phyloP scores from a whole-genome alignment of 495 filamentous ascomycete genomes.

The Penicillium coffeae region DNA sequence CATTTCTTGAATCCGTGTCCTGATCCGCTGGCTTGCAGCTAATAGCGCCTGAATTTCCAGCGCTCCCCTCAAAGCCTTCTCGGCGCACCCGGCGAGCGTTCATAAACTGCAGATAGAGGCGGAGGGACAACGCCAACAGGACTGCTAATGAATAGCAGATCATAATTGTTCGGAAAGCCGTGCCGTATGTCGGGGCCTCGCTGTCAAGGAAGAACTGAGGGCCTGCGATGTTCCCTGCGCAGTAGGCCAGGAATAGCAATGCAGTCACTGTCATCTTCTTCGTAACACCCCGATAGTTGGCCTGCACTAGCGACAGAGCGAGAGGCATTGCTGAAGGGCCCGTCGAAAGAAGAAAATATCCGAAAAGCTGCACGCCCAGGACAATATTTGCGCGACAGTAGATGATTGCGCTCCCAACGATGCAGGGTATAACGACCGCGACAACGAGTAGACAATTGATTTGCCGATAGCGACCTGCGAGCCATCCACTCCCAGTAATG shows the following conservation, averaged over 20 bases:
- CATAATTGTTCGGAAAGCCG: constrained; percentile 49
- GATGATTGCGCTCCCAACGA: constrained; percentile 58
- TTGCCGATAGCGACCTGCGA: constrained; percentile 29
- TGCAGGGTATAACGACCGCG: constrained; percentile 26
- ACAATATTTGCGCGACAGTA: constrained; percentile 49
- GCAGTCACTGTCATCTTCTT: constrained; percentile 56
- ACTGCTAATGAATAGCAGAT: constrained; percentile 48
- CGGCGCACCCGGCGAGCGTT: constrained; percentile 36
- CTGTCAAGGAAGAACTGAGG: constrained; percentile 36
- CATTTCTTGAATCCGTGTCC: constrained; percentile 12
- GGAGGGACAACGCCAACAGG: constrained; percentile 32
- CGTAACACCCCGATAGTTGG: constrained; percentile 62
- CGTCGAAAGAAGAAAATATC: constrained; percentile 55
- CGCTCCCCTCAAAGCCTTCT: constrained; percentile 40
- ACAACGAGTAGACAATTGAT: constrained; percentile 32
- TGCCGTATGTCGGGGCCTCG: constrained; percentile 36
- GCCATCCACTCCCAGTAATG: constrained; percentile 36
- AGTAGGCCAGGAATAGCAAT: constrained; percentile 39
- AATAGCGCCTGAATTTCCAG: constrained; percentile 36
- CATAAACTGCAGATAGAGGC: constrained; percentile 36
- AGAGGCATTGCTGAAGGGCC: constrained; percentile 54
- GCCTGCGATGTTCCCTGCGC: constrained; percentile 38
- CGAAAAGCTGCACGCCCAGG: constrained; percentile 49
- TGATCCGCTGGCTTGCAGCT: constrained; percentile 32
- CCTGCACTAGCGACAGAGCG: constrained; percentile 50